Evolutionary conservation across 164 flowering plant genomes (phyloP), one percentile per base, ranked within the genome.

Genomic region (Paratinospora sagittata): DNA sequence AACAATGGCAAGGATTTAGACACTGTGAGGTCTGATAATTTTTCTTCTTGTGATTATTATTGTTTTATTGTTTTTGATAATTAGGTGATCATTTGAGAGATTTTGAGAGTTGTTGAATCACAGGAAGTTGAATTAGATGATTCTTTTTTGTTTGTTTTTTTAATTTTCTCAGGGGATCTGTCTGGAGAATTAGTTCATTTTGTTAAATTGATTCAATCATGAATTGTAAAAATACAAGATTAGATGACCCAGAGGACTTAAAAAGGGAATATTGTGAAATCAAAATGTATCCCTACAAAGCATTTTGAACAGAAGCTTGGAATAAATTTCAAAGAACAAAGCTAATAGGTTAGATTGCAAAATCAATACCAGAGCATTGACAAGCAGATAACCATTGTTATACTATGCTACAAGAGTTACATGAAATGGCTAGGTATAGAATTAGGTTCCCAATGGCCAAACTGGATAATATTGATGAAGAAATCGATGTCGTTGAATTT

Each of bases 1-100:
- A 95, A 95, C 86, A 92, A 95, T 79, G 98, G 96, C 81, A 95
- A 95, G 82, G 97, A 95, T 72, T 78, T 95, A 71, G 97, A 95
- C 26, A 67, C 97, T 67, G 97, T 95, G 67, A 91, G 85, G 99
- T 95, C 47, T 74, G 27, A n/a, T 11, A 16, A 39, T 37, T 45
- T 36, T 26, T 65, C 47, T 19, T 65, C 24, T 65, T 33, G n/a
- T 14, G 43, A 30, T 65, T 65, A 13, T 34, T 33, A 34, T 1
- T 3, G 3, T 27, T 63, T 12, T 11, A 2, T 63, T 63, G 23
- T 52, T 52, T 52, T 52, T 17, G 58, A 3, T 16, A 52, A 16
- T 16, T 52, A 52, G 16, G 58, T n/a, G n/a, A 52, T 52, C 58
- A 52, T 16, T 52, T 11, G 58, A 19, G 58, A 14, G 21, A 52